These are phyloP conservation scores for Sporormia fimetaria DNA, from an alignment of 495 filamentous ascomycete genomes.

Conservation along the genomic window DNA sequence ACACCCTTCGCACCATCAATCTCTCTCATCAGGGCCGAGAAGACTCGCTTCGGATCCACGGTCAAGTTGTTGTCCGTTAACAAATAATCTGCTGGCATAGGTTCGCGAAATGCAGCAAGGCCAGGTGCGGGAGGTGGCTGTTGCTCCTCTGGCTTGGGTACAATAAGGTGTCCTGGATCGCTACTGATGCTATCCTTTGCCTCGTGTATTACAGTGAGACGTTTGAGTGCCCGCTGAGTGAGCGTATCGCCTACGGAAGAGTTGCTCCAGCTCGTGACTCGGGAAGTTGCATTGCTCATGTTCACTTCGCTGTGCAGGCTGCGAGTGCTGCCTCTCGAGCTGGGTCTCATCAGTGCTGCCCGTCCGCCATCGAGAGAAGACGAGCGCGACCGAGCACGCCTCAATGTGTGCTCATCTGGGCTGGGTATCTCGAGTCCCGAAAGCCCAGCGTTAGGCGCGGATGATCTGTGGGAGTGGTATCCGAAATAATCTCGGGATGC, in stretches of 20 bases:
- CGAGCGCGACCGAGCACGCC: constrained; percentile 7
- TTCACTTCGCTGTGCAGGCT: constrained; percentile 16
- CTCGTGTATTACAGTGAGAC: constrained; percentile 24
- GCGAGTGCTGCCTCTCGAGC: constrained; percentile 6
- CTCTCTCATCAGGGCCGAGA: constrained; percentile 24
- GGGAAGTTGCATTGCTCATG: constrained; percentile 5
- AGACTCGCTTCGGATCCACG: constrained; percentile 21
- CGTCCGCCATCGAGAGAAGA: constrained; percentile 4
- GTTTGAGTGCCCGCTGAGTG: constrained; percentile 16
- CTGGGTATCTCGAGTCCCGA: constrained; percentile 13
- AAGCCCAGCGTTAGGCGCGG: background rate
- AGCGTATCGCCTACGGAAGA: constrained; percentile 16
- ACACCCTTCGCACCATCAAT: constrained; percentile 5
- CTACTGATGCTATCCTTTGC: constrained; percentile 23
- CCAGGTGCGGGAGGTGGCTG: constrained; percentile 36
- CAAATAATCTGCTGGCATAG: constrained; percentile 15
- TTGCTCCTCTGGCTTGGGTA: constrained; percentile 35
- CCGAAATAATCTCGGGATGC: constrained; percentile 22
- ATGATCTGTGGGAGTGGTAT: background rate
- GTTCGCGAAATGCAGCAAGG: constrained; percentile 31
- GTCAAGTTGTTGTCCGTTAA: constrained; percentile 1
- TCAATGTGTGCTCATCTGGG: constrained; percentile 7
- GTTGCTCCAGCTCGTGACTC: constrained; percentile 21
- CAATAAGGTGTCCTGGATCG: background rate
- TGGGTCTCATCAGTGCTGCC: constrained; percentile 1